These are phyloP conservation scores for Phoenix dactylifera DNA, from an alignment of 176 grass and related monocot genomes.

Conservation along the genomic window DNA sequence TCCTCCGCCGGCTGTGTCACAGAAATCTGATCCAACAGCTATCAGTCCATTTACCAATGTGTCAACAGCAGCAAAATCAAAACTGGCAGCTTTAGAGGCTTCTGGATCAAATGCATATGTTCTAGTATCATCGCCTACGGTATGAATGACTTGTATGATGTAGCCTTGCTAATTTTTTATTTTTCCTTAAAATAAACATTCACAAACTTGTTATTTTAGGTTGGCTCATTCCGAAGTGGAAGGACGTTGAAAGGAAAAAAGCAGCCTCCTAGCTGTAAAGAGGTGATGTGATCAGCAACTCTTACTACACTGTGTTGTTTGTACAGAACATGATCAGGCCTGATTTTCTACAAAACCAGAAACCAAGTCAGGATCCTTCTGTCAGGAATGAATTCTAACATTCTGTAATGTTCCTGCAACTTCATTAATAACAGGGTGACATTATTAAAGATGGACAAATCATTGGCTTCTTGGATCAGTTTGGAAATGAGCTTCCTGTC, in stretches of 20 bases:
- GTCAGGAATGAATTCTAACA: too few relatives aligned
- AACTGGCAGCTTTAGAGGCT: slow-evolving; percentile 9
- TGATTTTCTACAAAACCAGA: too few relatives aligned
- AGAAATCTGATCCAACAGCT: not conserved
- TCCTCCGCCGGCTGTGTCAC: not conserved
- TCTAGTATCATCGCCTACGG: slow-evolving; percentile 7
- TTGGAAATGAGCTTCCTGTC: slow-evolving; percentile 13
- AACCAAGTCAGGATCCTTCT: too few relatives aligned
- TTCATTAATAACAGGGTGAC: slow-evolving; percentile 1
- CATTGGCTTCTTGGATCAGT: slow-evolving; percentile 15
- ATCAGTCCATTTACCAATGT: not conserved
- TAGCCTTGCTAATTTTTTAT: too few relatives aligned
- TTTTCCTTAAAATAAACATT: too few relatives aligned
- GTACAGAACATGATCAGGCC: too few relatives aligned
- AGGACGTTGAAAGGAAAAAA: slow-evolving; percentile 12
- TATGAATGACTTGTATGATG: not conserved
- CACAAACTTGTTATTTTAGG: not conserved
- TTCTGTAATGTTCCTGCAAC: not conserved
- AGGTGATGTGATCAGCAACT: not conserved
- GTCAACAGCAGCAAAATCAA: not conserved
- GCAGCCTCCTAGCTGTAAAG: slow-evolving; percentile 11
- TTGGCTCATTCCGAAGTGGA: slow-evolving; percentile 11
- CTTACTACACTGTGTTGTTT: too few relatives aligned
- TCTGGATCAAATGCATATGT: slow-evolving; percentile 5
- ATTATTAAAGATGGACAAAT: slow-evolving; percentile 17